Percentiles rank a stretch among this genome's conserved stretches.
Evolutionary conservation across 306 rosid genomes (phyloP).

Genomic region (Ammopiptanthus mongolicus): DNA sequence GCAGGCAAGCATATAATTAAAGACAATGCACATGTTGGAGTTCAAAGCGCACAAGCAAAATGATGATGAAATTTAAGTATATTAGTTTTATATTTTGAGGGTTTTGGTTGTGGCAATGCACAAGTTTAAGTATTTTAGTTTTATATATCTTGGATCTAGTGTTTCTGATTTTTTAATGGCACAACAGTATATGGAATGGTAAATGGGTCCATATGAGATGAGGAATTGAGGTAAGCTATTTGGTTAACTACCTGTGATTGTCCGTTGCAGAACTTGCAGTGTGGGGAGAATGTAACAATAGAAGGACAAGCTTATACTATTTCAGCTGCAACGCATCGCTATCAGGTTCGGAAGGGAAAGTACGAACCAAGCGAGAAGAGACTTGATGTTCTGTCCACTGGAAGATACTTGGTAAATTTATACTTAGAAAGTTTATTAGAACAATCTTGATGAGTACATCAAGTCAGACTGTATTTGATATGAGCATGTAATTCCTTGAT

Average conservation of each 20-base stretch:
- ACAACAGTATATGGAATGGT: slow-evolving; percentile 20
- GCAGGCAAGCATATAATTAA: slow-evolving; percentile 24
- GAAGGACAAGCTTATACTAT: slow-evolving; percentile 83
- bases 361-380: slow-evolving; percentile 89
- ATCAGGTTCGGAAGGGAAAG: slow-evolving; percentile 92
- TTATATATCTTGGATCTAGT: slow-evolving; percentile 23
- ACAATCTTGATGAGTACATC: slow-evolving; percentile 54
- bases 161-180: slow-evolving; percentile 6
- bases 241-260: slow-evolving; percentile 22
- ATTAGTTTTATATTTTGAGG: not conserved
- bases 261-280: slow-evolving; percentile 34
- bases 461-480: not conserved
- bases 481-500: slow-evolving; percentile 15
- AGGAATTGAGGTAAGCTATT: slow-evolving; percentile 22
- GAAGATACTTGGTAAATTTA: slow-evolving; percentile 81
- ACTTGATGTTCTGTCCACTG: slow-evolving; percentile 90
- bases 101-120: slow-evolving; percentile 19
- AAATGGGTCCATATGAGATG: slow-evolving; percentile 33
- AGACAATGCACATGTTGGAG: slow-evolving; percentile 29
- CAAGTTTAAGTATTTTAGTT: not conserved
- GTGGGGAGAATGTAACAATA: slow-evolving; percentile 41
- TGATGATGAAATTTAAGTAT: not conserved
- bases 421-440: slow-evolving; percentile 71
- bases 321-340: slow-evolving; percentile 79
- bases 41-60: slow-evolving; percentile 3